Base-by-base conservation (phyloP, 2,329 filamentous ascomycete genomes). In the Alternaria panax region DNA sequence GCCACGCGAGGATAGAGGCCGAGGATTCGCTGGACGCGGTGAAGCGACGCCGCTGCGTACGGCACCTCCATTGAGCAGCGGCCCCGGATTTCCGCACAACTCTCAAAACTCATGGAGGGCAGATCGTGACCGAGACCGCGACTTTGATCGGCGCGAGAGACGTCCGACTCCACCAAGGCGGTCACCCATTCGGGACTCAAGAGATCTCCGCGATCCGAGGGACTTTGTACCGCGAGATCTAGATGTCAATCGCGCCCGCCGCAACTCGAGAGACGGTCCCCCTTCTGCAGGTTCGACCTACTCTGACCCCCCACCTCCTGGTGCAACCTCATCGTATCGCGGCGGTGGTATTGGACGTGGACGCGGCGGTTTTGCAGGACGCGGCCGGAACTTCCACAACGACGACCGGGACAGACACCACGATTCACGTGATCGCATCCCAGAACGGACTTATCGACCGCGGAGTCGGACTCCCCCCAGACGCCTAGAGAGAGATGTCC, bases 181-280 rank as follows among this genome's bases (percentile, higher is more conserved):
- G 32, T 92, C 90, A 11, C 90, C 91, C 12, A 83, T 83, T 12
- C 83, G 84, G 24, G 83, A 79, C 34, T 74, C 76, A 54, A 77
- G 88, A 65, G 88, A 91, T 46, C 74, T 76, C 58, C 78, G 88
- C 65, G 88, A 91, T 71, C 87, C 87, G 60, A 85, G 90, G 69
- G 88, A 90, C 57, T 79, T 80, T 62, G 73, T 80, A 2, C 88
- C 87, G 0, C 81, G 88, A 30, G 88, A 87, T 46, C 80, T 90
- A 7, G 90, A 93, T 64, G 83, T 87, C 7, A 87, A 89, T 58
- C 85, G 90, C 58, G 86, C 88, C 18, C 83, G 90, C 54, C 84
- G 90, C 46, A 88, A 85, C 16, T 92, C 90, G 8, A 84, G 91
- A 69, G 91, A 93, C 69, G 90, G 90, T 0, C 90, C 90, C 11